phyloP scores from a whole-genome alignment of 2,329 filamentous ascomycete species.

The Paracamarosporium sp. region DNA sequence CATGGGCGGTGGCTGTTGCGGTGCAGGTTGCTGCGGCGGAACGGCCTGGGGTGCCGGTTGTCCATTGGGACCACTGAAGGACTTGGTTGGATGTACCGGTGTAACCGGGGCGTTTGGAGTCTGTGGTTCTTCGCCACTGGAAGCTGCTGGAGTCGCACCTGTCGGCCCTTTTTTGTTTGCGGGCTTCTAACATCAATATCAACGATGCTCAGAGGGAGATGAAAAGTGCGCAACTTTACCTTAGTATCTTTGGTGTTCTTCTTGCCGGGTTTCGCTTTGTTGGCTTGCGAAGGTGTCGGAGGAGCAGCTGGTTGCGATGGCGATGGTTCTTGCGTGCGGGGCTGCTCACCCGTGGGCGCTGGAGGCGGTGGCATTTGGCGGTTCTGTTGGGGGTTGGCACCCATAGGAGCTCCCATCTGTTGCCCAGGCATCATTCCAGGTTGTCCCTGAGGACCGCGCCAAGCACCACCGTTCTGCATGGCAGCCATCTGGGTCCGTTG shows the following conservation, averaged over 20 bases:
- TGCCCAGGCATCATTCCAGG: conserved; percentile 64
- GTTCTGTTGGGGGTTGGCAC: conserved; percentile 74
- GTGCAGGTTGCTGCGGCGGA: conserved; percentile 42
- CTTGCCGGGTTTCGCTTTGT: conserved; percentile 80
- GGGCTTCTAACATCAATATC: conserved; percentile 49
- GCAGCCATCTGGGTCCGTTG: conserved; percentile 35
- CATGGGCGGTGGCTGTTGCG: conserved; percentile 41
- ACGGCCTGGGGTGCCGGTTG: conserved; percentile 38
- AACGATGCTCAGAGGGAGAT: conserved; percentile 32
- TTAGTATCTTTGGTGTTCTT: conserved; percentile 74
- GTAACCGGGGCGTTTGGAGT: conserved; percentile 59
- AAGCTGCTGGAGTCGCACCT: conserved; percentile 49
- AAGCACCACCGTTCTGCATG: conserved; percentile 45
- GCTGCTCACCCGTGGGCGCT: conserved; percentile 49
- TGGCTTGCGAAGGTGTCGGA: conserved; percentile 75
- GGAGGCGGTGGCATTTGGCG: conserved; percentile 62
- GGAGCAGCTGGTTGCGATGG: conserved; percentile 63
- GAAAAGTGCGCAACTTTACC: conserved; percentile 58
- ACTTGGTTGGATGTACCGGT: conserved; percentile 50
- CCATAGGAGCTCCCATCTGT: conserved; percentile 61
- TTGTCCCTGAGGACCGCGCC: conserved; percentile 38
- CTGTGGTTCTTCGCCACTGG: conserved; percentile 53
- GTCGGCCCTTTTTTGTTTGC: conserved; percentile 50
- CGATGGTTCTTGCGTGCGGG: conserved; percentile 55
- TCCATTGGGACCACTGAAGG: conserved; percentile 43